Percentiles rank a stretch among this genome's conserved stretches.
phyloP scores from a whole-genome alignment of 495 filamentous ascomycete genomes.

The Pseudevernia furfuracea region DNA sequence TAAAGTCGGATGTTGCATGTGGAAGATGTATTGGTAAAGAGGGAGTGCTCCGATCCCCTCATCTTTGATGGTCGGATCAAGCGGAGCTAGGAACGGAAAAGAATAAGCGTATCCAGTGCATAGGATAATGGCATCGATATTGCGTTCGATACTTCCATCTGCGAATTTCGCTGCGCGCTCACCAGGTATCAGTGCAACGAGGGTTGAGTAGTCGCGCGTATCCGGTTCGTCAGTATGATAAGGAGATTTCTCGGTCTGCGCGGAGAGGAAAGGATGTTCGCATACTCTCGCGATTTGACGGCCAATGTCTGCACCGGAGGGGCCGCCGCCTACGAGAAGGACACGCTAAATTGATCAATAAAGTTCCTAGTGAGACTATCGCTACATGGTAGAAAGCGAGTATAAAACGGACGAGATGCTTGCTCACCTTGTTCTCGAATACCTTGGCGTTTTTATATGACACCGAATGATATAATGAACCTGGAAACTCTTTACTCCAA shows the following conservation, averaged over 20 bases:
- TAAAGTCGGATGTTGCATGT: conserved; percentile 65
- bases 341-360: conserved; percentile 60
- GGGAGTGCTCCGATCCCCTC: conserved; percentile 49
- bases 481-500: not conserved
- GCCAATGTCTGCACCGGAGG: conserved; percentile 73
- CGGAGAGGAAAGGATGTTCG: conserved; percentile 43
- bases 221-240: conserved; percentile 15
- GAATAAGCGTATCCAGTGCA: not conserved
- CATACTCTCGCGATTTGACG: conserved; percentile 56
- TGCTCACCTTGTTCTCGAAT: too few species aligned
- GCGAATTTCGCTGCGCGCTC: conserved; percentile 4
- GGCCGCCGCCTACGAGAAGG: conserved; percentile 66
- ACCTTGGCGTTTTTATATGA: too few species aligned
- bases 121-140: not conserved
- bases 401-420: too few species aligned
- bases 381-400: too few species aligned
- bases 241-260: conserved; percentile 37
- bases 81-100: not conserved
- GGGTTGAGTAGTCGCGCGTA: conserved; percentile 5
- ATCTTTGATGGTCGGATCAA: not conserved
- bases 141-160: not conserved
- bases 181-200: conserved; percentile 5
- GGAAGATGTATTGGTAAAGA: conserved; percentile 69
- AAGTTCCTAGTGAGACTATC: too few species aligned
- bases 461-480: too few species aligned